Percentiles rank a stretch among this genome's conserved stretches.
Conservation (phyloP, 257 asterid species). For the Thymus quinquecostatus region DNA sequence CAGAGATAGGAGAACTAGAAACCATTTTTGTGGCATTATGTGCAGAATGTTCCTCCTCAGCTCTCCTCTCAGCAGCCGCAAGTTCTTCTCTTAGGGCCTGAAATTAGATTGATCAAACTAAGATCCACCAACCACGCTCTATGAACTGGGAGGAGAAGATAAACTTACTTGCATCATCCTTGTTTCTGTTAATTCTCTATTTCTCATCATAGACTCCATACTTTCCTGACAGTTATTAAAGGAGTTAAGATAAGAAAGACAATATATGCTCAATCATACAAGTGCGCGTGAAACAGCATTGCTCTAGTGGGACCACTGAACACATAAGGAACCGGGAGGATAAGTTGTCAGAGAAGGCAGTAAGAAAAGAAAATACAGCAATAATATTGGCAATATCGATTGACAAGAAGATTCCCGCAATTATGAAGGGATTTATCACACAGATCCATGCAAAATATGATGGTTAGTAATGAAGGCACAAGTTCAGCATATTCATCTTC, state of each 20-base stretch:
- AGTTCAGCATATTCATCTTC: slow-evolving; percentile 16
- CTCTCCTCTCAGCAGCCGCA: slow-evolving; percentile 91
- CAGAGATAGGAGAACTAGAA: slow-evolving; percentile 23
- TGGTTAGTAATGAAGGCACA: slow-evolving; percentile 15
- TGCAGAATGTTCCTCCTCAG: slow-evolving; percentile 96
- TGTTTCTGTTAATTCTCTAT: slow-evolving; percentile 96
- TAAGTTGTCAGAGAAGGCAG: slow-evolving; percentile 15
- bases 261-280: slow-evolving; percentile 25
- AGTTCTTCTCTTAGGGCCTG: slow-evolving; percentile 97
- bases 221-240: slow-evolving; percentile 60
- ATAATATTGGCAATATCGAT: slow-evolving; percentile 8
- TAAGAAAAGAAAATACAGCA: neutral
- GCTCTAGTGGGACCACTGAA: slow-evolving; percentile 16
- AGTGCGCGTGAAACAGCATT: slow-evolving; percentile 10
- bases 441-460: slow-evolving; percentile 22
- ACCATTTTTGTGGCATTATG: slow-evolving; percentile 93
- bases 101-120: slow-evolving; percentile 30
- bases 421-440: slow-evolving; percentile 22
- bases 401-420: slow-evolving; percentile 10
- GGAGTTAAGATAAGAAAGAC: slow-evolving; percentile 21
- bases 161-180: slow-evolving; percentile 97
- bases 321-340: slow-evolving; percentile 20
- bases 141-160: slow-evolving; percentile 6
- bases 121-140: slow-evolving; percentile 34
- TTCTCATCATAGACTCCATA: slow-evolving; percentile 90